Conservation (phyloP, 2,329 filamentous ascomycete species). For the Fusarium sp. region DNA sequence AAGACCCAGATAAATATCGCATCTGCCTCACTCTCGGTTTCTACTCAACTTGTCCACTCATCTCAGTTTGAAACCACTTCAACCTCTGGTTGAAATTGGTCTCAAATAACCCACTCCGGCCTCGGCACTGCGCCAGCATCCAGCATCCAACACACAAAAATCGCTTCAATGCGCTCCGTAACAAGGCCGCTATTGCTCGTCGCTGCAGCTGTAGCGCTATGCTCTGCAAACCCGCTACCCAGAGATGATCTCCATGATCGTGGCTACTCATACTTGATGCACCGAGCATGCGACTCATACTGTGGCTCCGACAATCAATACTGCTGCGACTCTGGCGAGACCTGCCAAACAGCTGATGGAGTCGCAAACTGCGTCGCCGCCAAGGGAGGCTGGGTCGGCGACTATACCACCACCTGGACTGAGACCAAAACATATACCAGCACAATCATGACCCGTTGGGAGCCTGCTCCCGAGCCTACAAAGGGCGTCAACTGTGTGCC, state of each 20-base stretch:
- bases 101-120: slow-evolving; percentile 24
- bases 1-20: slow-evolving; percentile 27
- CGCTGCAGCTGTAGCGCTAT: slow-evolving; percentile 49
- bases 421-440: slow-evolving; percentile 71
- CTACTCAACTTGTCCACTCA: slow-evolving; percentile 10
- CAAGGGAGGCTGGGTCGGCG: slow-evolving; percentile 51
- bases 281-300: slow-evolving; percentile 63
- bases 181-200: slow-evolving; percentile 56
- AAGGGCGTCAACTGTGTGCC: slow-evolving; percentile 64
- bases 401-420: slow-evolving; percentile 71
- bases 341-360: slow-evolving; percentile 65
- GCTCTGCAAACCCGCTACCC: slow-evolving; percentile 63
- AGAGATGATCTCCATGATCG: slow-evolving; percentile 62
- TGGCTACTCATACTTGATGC: slow-evolving; percentile 65
- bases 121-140: slow-evolving; percentile 17
- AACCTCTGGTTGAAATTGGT: slow-evolving; percentile 29
- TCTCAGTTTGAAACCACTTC: slow-evolving; percentile 23
- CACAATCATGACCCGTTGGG: slow-evolving; percentile 66
- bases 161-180: slow-evolving; percentile 44
- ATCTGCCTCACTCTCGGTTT: slow-evolving; percentile 8
- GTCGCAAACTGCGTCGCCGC: slow-evolving; percentile 64
- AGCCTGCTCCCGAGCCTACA: slow-evolving; percentile 60
- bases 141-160: slow-evolving; percentile 14
- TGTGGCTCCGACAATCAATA: slow-evolving; percentile 69
- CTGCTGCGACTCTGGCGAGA: slow-evolving; percentile 65